Conservation (phyloP, 371 early-diverging fungal genomes). For the Lichtheimia ramosa region DNA sequence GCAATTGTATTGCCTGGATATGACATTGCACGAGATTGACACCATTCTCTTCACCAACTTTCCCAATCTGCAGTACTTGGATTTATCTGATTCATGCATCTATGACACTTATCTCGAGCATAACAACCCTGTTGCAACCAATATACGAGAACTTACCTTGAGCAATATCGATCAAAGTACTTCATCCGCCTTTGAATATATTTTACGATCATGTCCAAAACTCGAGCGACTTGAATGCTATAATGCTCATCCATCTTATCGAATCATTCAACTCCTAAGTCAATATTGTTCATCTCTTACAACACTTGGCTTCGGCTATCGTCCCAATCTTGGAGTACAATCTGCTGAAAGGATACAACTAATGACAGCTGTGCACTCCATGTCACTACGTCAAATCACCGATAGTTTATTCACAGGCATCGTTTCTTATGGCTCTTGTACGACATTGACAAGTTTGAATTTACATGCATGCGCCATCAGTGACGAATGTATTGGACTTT, state of each 20-base stretch:
- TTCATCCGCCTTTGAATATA: neutral
- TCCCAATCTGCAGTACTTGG: slow-evolving; percentile 2
- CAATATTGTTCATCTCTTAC: neutral
- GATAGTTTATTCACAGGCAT: neutral
- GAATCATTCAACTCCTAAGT: neutral
- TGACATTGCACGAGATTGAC: neutral
- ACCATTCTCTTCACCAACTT: neutral
- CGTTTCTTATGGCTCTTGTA: neutral
- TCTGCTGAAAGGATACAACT: neutral
- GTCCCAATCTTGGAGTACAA: neutral
- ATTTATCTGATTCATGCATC: slow-evolving; percentile 4
- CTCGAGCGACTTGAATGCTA: slow-evolving; percentile 2
- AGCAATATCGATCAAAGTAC: slow-evolving; percentile 4
- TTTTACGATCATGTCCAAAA: slow-evolving; percentile 4
- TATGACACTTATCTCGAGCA: neutral
- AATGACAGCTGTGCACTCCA: neutral
- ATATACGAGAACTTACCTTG: neutral
- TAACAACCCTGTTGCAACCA: neutral
- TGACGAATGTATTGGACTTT: neutral
- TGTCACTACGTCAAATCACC: neutral
- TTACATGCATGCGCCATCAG: neutral
- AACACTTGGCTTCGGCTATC: neutral
- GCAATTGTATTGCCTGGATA: slow-evolving; percentile 7
- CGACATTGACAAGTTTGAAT: neutral
- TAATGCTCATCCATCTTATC: neutral